phyloP scores from a whole-genome alignment of 1,139 yeast genomes.

The Scheffersomyces parashehatae region DNA sequence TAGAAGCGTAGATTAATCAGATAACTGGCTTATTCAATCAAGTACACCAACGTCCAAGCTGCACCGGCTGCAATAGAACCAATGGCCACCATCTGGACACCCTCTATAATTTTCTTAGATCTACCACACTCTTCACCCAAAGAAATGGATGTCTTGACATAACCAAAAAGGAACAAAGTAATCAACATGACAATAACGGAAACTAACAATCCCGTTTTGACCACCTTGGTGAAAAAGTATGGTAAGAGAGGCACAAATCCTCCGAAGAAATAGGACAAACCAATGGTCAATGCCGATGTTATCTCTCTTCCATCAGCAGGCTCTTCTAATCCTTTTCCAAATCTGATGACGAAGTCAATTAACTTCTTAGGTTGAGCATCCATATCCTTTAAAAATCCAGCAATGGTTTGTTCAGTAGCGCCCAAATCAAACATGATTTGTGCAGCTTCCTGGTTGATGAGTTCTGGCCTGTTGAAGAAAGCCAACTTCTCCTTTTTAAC shows the following conservation, averaged over 20 bases:
- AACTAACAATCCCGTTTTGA: constrained; percentile 70
- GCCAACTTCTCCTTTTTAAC: constrained; percentile 70
- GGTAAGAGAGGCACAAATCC: constrained; percentile 82
- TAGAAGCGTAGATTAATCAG: no score
- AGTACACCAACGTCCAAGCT: constrained; percentile 88
- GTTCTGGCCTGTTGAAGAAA: constrained; percentile 65
- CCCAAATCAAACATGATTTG: constrained; percentile 72
- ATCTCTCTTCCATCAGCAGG: constrained; percentile 79
- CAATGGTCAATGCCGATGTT: constrained; percentile 76
- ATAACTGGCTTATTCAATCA: constrained; percentile 49
- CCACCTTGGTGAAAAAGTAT: constrained; percentile 72
- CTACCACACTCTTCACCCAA: constrained; percentile 75
- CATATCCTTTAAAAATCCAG: constrained; percentile 66
- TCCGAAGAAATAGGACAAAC: constrained; percentile 72
- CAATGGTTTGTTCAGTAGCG: constrained; percentile 65
- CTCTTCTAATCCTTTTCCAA: constrained; percentile 75
- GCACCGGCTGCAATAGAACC: constrained; percentile 97
- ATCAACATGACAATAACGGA: constrained; percentile 82
- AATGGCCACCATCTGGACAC: constrained; percentile 85
- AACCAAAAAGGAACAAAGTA: constrained; percentile 87
- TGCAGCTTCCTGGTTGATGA: constrained; percentile 65
- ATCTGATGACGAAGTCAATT: constrained; percentile 71
- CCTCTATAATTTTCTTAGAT: constrained; percentile 67
- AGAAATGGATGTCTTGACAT: constrained; percentile 77
- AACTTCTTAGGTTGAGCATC: constrained; percentile 66